Percentiles rank a stretch among this genome's conserved stretches.
Evolutionary conservation across 805 yeast species (phyloP).

Genomic region (Yamadazyma sp.): DNA sequence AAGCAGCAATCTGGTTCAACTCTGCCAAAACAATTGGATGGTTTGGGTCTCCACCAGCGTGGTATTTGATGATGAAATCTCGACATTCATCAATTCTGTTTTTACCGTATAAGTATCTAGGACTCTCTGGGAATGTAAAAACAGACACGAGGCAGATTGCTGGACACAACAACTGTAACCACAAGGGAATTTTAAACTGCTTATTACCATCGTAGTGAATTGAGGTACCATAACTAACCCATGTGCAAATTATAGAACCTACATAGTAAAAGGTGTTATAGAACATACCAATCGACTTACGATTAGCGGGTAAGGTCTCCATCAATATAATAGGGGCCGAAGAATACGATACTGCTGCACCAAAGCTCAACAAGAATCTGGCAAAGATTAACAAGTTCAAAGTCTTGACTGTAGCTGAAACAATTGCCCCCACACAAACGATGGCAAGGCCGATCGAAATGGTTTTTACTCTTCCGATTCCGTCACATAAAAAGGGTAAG

Average conservation of each 20-base stretch:
- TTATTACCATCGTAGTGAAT: slow-evolving; percentile 39
- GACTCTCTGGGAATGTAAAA: slow-evolving; percentile 46
- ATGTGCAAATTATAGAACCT: slow-evolving; percentile 42
- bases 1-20: slow-evolving; percentile 32
- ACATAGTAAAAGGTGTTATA: slow-evolving; percentile 34
- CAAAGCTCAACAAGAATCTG: slow-evolving; percentile 48
- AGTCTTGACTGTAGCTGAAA: slow-evolving; percentile 28
- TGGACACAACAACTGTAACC: slow-evolving; percentile 37
- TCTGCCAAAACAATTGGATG: slow-evolving; percentile 31
- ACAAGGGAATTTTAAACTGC: slow-evolving; percentile 23
- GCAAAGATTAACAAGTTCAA: slow-evolving; percentile 34
- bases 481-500: slow-evolving; percentile 29
- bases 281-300: slow-evolving; percentile 12
- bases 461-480: slow-evolving; percentile 35
- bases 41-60: slow-evolving; percentile 17
- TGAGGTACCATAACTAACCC: slow-evolving; percentile 24
- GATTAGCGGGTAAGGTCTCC: slow-evolving; percentile 42
- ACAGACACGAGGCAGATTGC: slow-evolving; percentile 33
- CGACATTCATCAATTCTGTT: slow-evolving; percentile 31
- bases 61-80: slow-evolving; percentile 16
- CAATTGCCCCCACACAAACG: slow-evolving; percentile 28
- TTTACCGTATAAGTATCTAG: slow-evolving; percentile 42
- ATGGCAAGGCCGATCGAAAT: slow-evolving; percentile 25
- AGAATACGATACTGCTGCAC: slow-evolving; percentile 36
- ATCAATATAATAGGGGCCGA: slow-evolving; percentile 46